Base-by-base conservation (phyloP, 148 eudicot species). In the Rhododendron henanense region DNA sequence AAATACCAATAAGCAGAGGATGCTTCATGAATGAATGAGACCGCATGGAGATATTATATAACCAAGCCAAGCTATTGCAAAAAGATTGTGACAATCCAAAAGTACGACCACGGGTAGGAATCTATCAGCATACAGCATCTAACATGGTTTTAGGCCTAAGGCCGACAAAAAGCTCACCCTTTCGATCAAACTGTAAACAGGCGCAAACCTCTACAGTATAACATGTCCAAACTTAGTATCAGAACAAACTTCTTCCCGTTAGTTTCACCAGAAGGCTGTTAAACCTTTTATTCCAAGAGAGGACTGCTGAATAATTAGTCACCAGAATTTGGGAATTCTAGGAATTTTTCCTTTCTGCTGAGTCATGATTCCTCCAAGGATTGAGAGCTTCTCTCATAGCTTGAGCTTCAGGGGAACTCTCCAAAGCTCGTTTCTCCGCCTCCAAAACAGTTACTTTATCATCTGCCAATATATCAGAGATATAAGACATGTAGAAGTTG, bases 391-490 rank as follows among this genome's bases (percentile, higher is more conserved):
- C 98, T 89, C 96, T 92, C 61, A 92, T 83, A 83, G 98, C 94
- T 86, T 92, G 93, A 87, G 98, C 98, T 91, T 96, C 98, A 23
- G 95, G 92, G 69, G 95, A 92, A 86, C 28, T 96, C 84, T 96
- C 98, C 94, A 94, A 94, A 16, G 93, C 98, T 84, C 93, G 93
- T 92, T 94, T 96, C 86, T 96, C 98, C 1, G 96, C 87, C 88
- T 96, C 98, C 87, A 94, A 65, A 78, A 87, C 98, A 51, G 98
- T 92, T 83, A 96, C 98, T 86, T 93, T 93, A 89, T 96, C 98
- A 90, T 96, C 98, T 96, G 94, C 90, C 63, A 84, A 79, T 39
- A 71, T 23, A 48, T 16, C 61, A 16, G 47, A 73, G 78, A 10
- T 19, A 6, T 3, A 41, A 51, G 79, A 2, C 13, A 61, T 67